Evolutionary conservation across 192 early-diverging fungal species (phyloP).

Genomic region (Rhizophagus clarus): DNA sequence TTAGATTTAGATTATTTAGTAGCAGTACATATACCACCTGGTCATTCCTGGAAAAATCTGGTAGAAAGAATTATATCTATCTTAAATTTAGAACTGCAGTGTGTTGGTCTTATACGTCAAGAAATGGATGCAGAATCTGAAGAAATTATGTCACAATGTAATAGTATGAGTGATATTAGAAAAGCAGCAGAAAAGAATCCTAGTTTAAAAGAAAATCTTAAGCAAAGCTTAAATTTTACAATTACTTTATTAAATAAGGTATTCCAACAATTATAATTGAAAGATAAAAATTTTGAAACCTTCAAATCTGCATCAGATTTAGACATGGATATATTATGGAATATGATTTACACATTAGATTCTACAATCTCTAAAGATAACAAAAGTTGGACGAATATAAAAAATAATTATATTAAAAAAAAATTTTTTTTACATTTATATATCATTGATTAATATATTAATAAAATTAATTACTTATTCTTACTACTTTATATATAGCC

Average conservation of each 20-base stretch:
- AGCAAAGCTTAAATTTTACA: background rate
- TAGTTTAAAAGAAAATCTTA: background rate
- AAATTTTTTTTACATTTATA: no score
- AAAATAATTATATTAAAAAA: background rate
- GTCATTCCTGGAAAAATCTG: background rate
- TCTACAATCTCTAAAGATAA: background rate
- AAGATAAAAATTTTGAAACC: background rate
- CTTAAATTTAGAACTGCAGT: conserved; percentile 2
- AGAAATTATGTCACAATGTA: background rate
- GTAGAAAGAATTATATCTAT: background rate
- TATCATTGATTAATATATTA: no score
- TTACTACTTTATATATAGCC: no score
- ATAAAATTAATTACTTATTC: no score
- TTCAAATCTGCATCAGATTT: background rate
- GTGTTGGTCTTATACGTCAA: background rate
- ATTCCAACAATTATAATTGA: background rate
- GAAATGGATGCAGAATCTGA: background rate
- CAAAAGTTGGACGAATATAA: background rate
- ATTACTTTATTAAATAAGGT: background rate
- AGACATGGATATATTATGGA: background rate
- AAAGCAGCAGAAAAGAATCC: background rate
- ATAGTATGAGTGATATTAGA: background rate
- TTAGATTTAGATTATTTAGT: background rate
- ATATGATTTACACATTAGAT: background rate
- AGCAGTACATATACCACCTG: background rate